phyloP scores from a whole-genome alignment of 208 protist genomes.

The Herpetomonas tarakana region DNA sequence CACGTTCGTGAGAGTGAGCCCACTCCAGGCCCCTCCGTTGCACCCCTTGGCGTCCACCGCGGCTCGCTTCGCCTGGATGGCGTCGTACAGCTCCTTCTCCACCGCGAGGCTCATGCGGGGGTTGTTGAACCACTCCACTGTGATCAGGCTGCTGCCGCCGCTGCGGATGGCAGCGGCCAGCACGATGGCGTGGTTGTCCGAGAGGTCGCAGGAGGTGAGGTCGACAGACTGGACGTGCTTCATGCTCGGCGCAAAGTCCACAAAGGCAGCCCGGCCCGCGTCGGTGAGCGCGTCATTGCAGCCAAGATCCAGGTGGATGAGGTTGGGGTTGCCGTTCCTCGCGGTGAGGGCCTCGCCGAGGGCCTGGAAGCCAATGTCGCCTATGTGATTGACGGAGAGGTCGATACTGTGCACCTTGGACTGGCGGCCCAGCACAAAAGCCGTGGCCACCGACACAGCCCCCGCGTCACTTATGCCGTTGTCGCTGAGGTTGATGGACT shows the following conservation, averaged over 20 bases:
- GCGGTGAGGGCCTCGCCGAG: slow-evolving; percentile 63
- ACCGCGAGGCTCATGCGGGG: slow-evolving; percentile 52
- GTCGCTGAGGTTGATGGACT: slow-evolving; percentile 70
- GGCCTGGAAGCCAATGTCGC: slow-evolving; percentile 63
- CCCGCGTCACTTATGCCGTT: slow-evolving; percentile 76
- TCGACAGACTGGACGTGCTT: slow-evolving; percentile 53
- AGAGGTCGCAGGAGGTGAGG: slow-evolving; percentile 72
- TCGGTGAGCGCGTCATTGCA: slow-evolving; percentile 69
- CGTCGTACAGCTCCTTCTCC: slow-evolving; percentile 59
- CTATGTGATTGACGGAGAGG: slow-evolving; percentile 78
- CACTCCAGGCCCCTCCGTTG: slow-evolving; percentile 14
- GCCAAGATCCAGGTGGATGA: slow-evolving; percentile 63
- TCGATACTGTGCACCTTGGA: slow-evolving; percentile 62
- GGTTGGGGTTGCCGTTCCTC: slow-evolving; percentile 37
- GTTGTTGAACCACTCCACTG: slow-evolving; percentile 86
- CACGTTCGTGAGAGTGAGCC: too few species aligned
- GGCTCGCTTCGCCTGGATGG: slow-evolving; percentile 37
- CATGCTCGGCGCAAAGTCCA: slow-evolving; percentile 31
- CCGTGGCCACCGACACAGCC: slow-evolving; percentile 54
- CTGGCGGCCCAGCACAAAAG: slow-evolving; percentile 40
- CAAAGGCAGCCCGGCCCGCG: slow-evolving; percentile 42
- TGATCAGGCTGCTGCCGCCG: slow-evolving; percentile 37
- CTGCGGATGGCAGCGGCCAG: slow-evolving; percentile 43
- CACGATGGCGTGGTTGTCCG: slow-evolving; percentile 52
- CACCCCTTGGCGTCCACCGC: slow-evolving; percentile 10